A percentile compares a stretch with the other conserved stretches of the same genome.
These are phyloP conservation scores for Fragaria nilgerrensis DNA, from an alignment of 306 rosid genomes.

Conservation along the genomic window DNA sequence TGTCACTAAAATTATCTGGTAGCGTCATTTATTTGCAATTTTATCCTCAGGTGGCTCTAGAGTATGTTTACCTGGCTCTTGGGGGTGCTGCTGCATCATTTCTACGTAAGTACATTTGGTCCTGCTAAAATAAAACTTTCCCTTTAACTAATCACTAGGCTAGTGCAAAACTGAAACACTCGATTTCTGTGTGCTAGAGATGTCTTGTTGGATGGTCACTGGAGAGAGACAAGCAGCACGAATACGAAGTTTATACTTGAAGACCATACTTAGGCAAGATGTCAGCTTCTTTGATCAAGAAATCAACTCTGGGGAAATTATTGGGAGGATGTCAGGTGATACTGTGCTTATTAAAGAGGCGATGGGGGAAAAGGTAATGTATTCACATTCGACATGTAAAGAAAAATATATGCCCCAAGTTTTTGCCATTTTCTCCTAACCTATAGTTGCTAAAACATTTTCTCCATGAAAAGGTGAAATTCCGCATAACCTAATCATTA, in stretches of 20 bases:
- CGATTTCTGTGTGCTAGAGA: constrained; percentile 43
- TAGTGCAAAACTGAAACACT: neutral
- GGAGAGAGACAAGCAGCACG: constrained; percentile 79
- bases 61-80: constrained; percentile 3
- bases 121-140: neutral
- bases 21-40: neutral
- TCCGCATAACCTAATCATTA: neutral
- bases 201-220: constrained; percentile 80
- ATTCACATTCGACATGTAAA: neutral
- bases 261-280: constrained; percentile 81
- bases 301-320: constrained; percentile 61
- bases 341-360: constrained; percentile 85
- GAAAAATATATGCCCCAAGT: neutral
- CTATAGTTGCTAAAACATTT: no score
- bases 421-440: neutral
- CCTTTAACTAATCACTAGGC: neutral
- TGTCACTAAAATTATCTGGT: neutral
- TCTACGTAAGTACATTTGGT: neutral
- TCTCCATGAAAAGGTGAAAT: no score
- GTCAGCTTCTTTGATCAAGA: constrained; percentile 69
- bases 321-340: constrained; percentile 82
- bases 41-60: neutral
- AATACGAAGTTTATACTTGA: constrained; percentile 67
- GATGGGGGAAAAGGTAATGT: constrained; percentile 72
- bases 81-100: neutral